A percentile compares a stretch with the other conserved stretches of the same genome.
Conservation (phyloP, 805 yeast genomes). For the Wickerhamomyces alni region DNA sequence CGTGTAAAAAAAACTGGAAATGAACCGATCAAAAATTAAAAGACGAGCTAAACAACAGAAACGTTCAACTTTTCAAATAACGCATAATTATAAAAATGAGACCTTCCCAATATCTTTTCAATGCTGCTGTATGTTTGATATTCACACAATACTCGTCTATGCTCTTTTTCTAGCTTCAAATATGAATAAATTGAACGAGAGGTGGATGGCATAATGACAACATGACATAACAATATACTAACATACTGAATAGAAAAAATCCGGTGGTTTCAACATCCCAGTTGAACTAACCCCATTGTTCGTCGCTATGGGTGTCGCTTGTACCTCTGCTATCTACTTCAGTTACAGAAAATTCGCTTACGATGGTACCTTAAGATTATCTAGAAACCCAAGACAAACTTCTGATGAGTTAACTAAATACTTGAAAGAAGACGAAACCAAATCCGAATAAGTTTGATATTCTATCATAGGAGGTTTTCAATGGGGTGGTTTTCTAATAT, state of each 20-base stretch:
- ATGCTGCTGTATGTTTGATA: constrained; percentile 40
- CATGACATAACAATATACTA: too few species aligned
- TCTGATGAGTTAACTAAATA: constrained; percentile 16
- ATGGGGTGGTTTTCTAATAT: too few species aligned
- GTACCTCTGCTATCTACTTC: constrained; percentile 44
- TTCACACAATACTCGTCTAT: too few species aligned
- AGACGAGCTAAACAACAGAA: not conserved
- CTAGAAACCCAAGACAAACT: constrained; percentile 39
- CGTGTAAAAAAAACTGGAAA: constrained; percentile 1
- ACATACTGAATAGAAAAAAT: constrained; percentile 34
- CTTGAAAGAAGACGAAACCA: constrained; percentile 12
- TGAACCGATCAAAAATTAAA: not conserved
- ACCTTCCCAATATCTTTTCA: constrained; percentile 40
- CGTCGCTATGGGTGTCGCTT: constrained; percentile 50
- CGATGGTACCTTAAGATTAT: constrained; percentile 44
- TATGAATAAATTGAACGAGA: too few species aligned
- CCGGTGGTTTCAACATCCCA: constrained; percentile 35
- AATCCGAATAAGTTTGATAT: constrained; percentile 8
- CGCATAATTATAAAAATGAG: constrained; percentile 43
- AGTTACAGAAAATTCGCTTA: constrained; percentile 43
- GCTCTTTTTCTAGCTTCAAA: too few species aligned
- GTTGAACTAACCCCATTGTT: constrained; percentile 55
- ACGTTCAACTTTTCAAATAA: not conserved
- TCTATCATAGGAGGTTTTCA: too few species aligned
- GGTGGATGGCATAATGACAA: too few species aligned